phyloP scores from a whole-genome alignment of 2,329 filamentous ascomycete genomes.

The Penicillium hordei region DNA sequence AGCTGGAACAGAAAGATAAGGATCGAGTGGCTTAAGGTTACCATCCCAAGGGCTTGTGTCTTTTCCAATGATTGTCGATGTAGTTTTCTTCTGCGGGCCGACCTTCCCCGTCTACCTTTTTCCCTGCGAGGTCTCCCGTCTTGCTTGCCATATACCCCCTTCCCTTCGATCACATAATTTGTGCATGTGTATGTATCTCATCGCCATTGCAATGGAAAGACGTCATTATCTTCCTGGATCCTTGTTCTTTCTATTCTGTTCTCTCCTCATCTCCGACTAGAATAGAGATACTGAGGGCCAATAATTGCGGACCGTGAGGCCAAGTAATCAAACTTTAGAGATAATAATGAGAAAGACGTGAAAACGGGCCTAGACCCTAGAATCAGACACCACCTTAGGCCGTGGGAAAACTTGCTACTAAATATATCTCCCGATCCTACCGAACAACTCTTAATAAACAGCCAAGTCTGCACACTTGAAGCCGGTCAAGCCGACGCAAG shows the following conservation, averaged over 20 bases:
- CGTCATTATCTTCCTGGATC: neutral
- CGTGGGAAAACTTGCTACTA: neutral
- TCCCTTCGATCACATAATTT: slow-evolving; percentile 22
- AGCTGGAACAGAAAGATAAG: slow-evolving; percentile 59
- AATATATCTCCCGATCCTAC: neutral
- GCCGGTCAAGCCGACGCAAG: neutral
- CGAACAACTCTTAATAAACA: neutral
- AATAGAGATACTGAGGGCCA: neutral
- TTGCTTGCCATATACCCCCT: slow-evolving; percentile 29
- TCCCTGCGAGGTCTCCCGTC: slow-evolving; percentile 8
- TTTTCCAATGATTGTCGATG: slow-evolving; percentile 7
- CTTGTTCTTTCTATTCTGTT: neutral
- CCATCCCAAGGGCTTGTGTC: neutral
- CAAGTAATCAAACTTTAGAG: neutral
- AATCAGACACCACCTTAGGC: neutral
- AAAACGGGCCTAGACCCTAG: too few relatives aligned
- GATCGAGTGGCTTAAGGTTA: slow-evolving; percentile 34
- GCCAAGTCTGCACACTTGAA: neutral
- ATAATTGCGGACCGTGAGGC: neutral
- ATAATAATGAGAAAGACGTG: too few relatives aligned
- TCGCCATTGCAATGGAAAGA: slow-evolving; percentile 2
- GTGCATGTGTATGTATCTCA: slow-evolving; percentile 13
- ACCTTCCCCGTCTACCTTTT: slow-evolving; percentile 12
- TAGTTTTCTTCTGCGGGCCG: slow-evolving; percentile 14
- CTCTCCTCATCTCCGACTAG: neutral